Conservation (phyloP, 2,329 filamentous ascomycete genomes). For the Chlorencoelia australis region DNA sequence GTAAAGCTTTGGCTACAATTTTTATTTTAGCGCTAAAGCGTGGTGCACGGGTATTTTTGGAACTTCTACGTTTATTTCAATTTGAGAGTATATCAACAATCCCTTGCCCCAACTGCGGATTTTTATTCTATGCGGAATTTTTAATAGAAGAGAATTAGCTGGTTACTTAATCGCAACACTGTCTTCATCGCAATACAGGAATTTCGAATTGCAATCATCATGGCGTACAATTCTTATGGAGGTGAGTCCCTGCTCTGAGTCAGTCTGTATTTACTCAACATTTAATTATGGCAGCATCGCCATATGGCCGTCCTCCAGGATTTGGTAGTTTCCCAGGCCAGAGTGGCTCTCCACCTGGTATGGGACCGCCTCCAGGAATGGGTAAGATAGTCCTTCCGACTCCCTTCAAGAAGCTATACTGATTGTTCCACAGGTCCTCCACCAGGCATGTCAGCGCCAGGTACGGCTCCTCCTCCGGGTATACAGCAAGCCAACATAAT, state of each 20-base stretch:
- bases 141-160: no score
- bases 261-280: neutral
- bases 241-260: constrained; percentile 14
- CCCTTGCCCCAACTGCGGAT: no score
- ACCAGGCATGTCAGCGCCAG: constrained; percentile 74
- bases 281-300: constrained; percentile 19
- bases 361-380: constrained; percentile 73
- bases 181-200: neutral
- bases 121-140: no score
- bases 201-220: constrained; percentile 6
- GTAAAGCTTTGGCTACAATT: no score
- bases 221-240: constrained; percentile 29
- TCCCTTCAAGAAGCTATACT: constrained; percentile 11
- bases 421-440: constrained; percentile 49
- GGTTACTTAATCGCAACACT: no score
- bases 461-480: constrained; percentile 68
- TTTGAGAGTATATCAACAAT: no score
- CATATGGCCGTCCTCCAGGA: constrained; percentile 64
- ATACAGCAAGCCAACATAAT: constrained; percentile 64
- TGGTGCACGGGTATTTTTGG: no score
- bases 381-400: constrained; percentile 42
- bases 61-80: no score
- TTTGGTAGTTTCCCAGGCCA: constrained; percentile 61
- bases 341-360: constrained; percentile 47
- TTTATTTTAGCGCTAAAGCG: no score